Evolutionary conservation across 2,329 filamentous ascomycete species (phyloP).

Genomic region (Aspergillus latus): DNA sequence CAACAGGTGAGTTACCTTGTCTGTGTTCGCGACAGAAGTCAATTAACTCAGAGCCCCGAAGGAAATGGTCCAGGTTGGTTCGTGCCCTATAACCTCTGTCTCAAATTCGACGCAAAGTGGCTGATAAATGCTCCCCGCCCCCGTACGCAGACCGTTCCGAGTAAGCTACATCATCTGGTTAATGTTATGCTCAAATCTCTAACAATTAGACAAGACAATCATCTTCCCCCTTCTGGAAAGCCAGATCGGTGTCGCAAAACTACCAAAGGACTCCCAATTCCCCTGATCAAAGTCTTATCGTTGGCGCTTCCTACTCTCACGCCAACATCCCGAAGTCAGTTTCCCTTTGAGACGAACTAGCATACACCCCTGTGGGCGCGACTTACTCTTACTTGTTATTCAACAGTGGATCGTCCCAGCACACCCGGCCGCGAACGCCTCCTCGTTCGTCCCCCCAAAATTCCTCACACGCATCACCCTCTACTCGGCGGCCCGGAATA

Average conservation of each 20-base stretch:
- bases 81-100: slow-evolving; percentile 47
- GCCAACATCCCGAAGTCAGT: slow-evolving; percentile 84
- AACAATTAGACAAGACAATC: slow-evolving; percentile 58
- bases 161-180: slow-evolving; percentile 30
- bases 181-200: not conserved
- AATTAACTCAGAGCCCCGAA: slow-evolving; percentile 38
- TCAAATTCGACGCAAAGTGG: slow-evolving; percentile 12
- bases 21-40: not conserved
- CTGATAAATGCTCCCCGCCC: slow-evolving; percentile 24
- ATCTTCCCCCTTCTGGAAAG: slow-evolving; percentile 84
- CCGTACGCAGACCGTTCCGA: slow-evolving; percentile 37
- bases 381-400: not conserved
- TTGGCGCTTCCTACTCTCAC: slow-evolving; percentile 94
- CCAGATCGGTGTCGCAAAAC: slow-evolving; percentile 53
- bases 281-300: slow-evolving; percentile 70
- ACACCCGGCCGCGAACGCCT: slow-evolving; percentile 72
- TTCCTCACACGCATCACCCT: slow-evolving; percentile 53
- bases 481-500: slow-evolving; percentile 47
- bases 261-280: slow-evolving; percentile 55
- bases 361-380: slow-evolving; percentile 15
- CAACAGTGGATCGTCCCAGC: slow-evolving; percentile 32
- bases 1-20: slow-evolving; percentile 61
- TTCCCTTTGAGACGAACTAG: not conserved
- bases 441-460: slow-evolving; percentile 59
- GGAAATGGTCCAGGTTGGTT: slow-evolving; percentile 99